A percentile compares a stretch with the other conserved stretches of the same genome.
phyloP scores from a whole-genome alignment of 768 basidiomycete species.

The Psilocybe sp. region DNA sequence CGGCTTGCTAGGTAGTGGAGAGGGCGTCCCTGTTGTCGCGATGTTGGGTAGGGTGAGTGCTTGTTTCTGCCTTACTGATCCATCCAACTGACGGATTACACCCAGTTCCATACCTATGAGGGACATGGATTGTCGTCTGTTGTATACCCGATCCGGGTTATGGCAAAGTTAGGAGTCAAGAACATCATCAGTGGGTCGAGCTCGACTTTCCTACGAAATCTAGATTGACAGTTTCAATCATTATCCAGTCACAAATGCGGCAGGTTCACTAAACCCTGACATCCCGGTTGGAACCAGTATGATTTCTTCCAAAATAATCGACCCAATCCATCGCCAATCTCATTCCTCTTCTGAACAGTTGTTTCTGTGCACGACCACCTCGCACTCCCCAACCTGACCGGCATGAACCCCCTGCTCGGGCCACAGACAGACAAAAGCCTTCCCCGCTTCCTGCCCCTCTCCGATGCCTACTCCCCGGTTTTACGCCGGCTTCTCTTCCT shows the following conservation, averaged over 20 bases:
- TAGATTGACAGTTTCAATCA: not conserved
- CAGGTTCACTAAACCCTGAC: constrained; percentile 73
- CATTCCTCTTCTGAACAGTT: constrained; percentile 40
- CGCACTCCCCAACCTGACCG: constrained; percentile 74
- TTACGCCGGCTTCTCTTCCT: constrained; percentile 74
- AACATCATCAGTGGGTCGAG: constrained; percentile 64
- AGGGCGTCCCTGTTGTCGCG: constrained; percentile 77
- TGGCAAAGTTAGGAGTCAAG: constrained; percentile 75
- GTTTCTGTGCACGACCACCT: constrained; percentile 85
- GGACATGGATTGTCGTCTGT: constrained; percentile 70
- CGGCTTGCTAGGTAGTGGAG: constrained; percentile 62
- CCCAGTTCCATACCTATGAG: constrained; percentile 83
- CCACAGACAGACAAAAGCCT: constrained; percentile 55
- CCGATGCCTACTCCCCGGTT: constrained; percentile 73
- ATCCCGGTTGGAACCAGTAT: constrained; percentile 80
- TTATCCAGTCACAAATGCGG: constrained; percentile 78
- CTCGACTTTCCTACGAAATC: not conserved
- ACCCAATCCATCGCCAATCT: constrained; percentile 5
- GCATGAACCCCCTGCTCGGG: constrained; percentile 78
- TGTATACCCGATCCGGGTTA: constrained; percentile 74
- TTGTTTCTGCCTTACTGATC: not conserved
- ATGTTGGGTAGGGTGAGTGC: constrained; percentile 80
- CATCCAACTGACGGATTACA: constrained; percentile 3
- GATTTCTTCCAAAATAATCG: constrained; percentile 15
- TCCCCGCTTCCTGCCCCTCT: constrained; percentile 80